phyloP scores from a whole-genome alignment of 192 early-diverging fungal genomes.

The Dissophora ornata region DNA sequence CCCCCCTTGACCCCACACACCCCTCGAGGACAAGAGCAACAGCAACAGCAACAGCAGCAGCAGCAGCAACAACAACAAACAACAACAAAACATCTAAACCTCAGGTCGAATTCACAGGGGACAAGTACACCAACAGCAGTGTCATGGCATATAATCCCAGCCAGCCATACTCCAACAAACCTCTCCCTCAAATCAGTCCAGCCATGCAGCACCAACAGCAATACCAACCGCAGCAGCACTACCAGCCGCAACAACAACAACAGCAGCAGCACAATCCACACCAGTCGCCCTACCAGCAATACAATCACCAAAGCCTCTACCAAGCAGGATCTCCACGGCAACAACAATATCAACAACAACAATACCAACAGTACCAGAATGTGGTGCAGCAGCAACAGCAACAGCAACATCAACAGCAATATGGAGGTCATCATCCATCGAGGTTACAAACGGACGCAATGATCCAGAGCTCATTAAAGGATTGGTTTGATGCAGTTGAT shows the following conservation, averaged over 20 bases:
- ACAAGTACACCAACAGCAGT: too few species aligned
- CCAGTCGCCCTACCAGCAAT: slow-evolving; percentile 21
- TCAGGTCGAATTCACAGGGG: too few species aligned
- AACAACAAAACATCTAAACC: too few species aligned
- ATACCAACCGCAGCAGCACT: slow-evolving; percentile 28
- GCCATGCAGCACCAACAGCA: slow-evolving; percentile 30
- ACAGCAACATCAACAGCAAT: neutral
- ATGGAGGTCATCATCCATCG: neutral
- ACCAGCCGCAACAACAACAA: slow-evolving; percentile 1
- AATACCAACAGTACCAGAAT: slow-evolving; percentile 42
- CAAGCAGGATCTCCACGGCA: slow-evolving; percentile 26
- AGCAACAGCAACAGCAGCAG: too few species aligned
- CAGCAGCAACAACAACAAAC: too few species aligned
- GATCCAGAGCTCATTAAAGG: slow-evolving; percentile 35
- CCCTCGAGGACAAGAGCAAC: too few species aligned
- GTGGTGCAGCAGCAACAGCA: slow-evolving; percentile 32
- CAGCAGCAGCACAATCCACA: slow-evolving; percentile 19
- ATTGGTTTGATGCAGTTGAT: slow-evolving; percentile 59
- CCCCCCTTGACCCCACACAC: too few species aligned
- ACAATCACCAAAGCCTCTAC: slow-evolving; percentile 38
- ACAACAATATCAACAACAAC: slow-evolving; percentile 41
- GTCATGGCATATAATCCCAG: slow-evolving; percentile 7
- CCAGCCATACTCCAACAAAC: slow-evolving; percentile 23
- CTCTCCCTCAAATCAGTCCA: slow-evolving; percentile 24
- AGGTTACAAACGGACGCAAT: slow-evolving; percentile 1